Conservation (phyloP, 768 basidiomycete species). For the Boletus rufocinnamomeus region DNA sequence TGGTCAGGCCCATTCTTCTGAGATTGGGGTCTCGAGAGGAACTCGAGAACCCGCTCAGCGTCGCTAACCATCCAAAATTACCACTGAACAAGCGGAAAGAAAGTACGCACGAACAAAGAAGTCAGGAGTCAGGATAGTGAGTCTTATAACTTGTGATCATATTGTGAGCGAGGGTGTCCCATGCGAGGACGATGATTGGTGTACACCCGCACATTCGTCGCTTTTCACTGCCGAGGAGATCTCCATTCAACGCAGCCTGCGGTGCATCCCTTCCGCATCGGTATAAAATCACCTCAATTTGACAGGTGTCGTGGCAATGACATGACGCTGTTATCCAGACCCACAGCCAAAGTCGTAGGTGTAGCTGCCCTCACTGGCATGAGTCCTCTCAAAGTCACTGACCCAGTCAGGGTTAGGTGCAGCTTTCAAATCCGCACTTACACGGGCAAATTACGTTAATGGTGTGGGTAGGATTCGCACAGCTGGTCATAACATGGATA, state of each 20-base stretch:
- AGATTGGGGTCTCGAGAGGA: neutral
- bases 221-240: slow-evolving; percentile 8
- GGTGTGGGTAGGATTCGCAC: slow-evolving; percentile 23
- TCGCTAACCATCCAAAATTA: slow-evolving; percentile 17
- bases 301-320: neutral
- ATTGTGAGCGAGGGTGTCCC: slow-evolving; percentile 10
- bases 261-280: neutral
- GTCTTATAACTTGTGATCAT: slow-evolving; percentile 17
- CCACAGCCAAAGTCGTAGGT: neutral
- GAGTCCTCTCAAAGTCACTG: neutral
- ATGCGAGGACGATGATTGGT: slow-evolving; percentile 18
- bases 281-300: slow-evolving; percentile 3
- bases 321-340: slow-evolving; percentile 5
- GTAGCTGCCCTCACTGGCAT: neutral
- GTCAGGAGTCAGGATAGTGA: neutral
- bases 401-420: neutral
- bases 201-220: slow-evolving; percentile 25
- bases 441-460: slow-evolving; percentile 2
- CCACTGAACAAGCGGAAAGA: slow-evolving; percentile 1
- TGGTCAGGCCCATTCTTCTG: neutral
- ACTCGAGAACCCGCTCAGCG: slow-evolving; percentile 3
- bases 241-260: neutral
- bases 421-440: neutral
- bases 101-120: slow-evolving; percentile 1
- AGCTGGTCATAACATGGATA: neutral